A percentile compares a stretch with the other conserved stretches of the same genome.
phyloP scores from a whole-genome alignment of 352 stramenopile species.

The Phytopythium oedochilum region DNA sequence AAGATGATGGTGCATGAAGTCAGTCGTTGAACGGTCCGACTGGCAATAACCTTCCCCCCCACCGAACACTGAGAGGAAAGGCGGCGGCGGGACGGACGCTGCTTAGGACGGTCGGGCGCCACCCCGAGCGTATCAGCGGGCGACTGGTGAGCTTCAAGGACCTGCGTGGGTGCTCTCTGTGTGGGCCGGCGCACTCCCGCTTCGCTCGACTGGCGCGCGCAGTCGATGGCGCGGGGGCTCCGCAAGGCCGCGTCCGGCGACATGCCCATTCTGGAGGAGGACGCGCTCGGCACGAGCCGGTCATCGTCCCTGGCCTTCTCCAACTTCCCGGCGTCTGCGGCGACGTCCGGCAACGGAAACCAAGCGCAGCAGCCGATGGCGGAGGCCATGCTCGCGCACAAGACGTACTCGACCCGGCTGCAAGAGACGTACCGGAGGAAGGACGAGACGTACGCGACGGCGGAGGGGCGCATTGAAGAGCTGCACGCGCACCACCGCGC shows the following conservation, averaged over 20 bases:
- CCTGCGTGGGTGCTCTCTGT: no score
- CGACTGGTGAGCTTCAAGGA: no score
- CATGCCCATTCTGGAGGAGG: conserved; percentile 24
- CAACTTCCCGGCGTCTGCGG: conserved; percentile 1
- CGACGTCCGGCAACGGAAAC: background rate
- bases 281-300: conserved; percentile 3
- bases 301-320: conserved; percentile 5
- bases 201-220: no score
- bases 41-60: no score
- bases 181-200: background rate
- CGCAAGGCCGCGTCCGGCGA: conserved; percentile 8
- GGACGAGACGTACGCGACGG: conserved; percentile 41
- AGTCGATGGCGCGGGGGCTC: background rate
- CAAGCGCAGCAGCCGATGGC: background rate
- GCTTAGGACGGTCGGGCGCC: no score
- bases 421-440: conserved; percentile 24
- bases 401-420: conserved; percentile 18
- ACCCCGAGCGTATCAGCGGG: no score
- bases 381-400: background rate
- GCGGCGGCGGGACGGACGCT: no score
- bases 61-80: no score
- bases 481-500: conserved; percentile 41
- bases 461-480: conserved; percentile 48
- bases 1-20: no score
- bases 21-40: no score